Base-by-base conservation (phyloP, 2,329 filamentous ascomycete species). In the Mariannaea elegans region DNA sequence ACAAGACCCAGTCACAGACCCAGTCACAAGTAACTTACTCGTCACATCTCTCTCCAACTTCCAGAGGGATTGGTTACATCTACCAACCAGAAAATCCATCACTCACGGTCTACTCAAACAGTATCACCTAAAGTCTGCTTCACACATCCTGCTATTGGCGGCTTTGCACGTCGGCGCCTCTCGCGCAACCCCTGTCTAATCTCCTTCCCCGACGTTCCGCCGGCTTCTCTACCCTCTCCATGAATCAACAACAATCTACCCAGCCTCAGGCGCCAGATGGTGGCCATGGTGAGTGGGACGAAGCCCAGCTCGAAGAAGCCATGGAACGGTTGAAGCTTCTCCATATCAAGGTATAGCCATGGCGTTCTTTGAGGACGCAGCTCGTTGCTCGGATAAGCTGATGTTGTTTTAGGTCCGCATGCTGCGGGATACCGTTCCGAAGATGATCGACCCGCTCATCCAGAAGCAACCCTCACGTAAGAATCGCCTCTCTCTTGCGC, bases 281-380 rank as follows among this genome's bases (percentile, higher is more conserved):
- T 29, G 65, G 62, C 48, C 70, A 73, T 36, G 76, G 77, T 54
- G 69, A 73, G 8, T 77, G 77, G 75, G 79, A 84, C 46, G 83
- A 87, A 70, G 76, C 80, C 54, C 79, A 79, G 58, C 75, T 87
- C 7, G 78, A 82, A 59, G 75, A 79, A 59, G 80, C 80, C 21
- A 76, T 87, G 66, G 75, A 81, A 66, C 77, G 80, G 31, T 76
- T 87, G 51, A 83, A 84, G 65, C 75, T 83, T 45, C 73, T 86
- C n/a, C 83, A 87, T 66, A 76, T 84, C 66, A 82, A 84, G 78
- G 84, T 81, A 80, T 14, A 14, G 24, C 46, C 32, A 21, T 31
- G 13, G 32, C 32, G 13, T n/a, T 53, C 48, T 56, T 49, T 32
- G 24, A 27, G 44, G 62, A 29, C 29, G 18, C 41, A 58, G 46